phyloP scores from a whole-genome alignment of 2,329 filamentous ascomycete species.

The Incumbomyces lentus region DNA sequence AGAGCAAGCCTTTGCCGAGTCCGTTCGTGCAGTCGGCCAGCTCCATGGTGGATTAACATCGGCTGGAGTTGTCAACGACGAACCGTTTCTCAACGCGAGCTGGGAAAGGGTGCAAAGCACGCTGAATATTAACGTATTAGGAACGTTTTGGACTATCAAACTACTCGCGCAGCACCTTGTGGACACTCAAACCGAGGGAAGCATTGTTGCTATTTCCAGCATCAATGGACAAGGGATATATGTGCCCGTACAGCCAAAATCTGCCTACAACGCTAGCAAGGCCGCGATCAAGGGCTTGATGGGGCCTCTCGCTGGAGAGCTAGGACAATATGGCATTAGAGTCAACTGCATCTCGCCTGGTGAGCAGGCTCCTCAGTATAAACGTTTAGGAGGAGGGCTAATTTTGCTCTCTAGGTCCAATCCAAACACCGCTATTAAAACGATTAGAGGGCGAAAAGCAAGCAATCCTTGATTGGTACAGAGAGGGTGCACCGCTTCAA shows the following conservation, averaged over 20 bases:
- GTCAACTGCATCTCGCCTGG: slow-evolving; percentile 25
- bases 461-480: slow-evolving; percentile 68
- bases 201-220: slow-evolving; percentile 30
- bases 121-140: slow-evolving; percentile 32
- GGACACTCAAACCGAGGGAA: slow-evolving; percentile 30
- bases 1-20: neutral
- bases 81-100: slow-evolving; percentile 34
- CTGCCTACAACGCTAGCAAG: slow-evolving; percentile 37
- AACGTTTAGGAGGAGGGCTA: neutral
- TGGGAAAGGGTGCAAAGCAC: slow-evolving; percentile 33
- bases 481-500: slow-evolving; percentile 57
- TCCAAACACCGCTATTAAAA: slow-evolving; percentile 50
- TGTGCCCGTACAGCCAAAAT: slow-evolving; percentile 29
- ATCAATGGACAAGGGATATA: neutral
- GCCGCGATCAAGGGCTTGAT: slow-evolving; percentile 33
- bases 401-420: slow-evolving; percentile 29
- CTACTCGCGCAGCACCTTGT: slow-evolving; percentile 31
- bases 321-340: slow-evolving; percentile 25
- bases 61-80: slow-evolving; percentile 32
- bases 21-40: neutral
- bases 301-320: slow-evolving; percentile 30
- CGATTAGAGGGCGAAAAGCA: slow-evolving; percentile 55
- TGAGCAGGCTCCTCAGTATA: slow-evolving; percentile 5
- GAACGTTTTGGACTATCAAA: slow-evolving; percentile 31
- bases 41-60: slow-evolving; percentile 1